Percentiles rank a stretch among this genome's conserved stretches.
phyloP scores from a whole-genome alignment of 495 filamentous ascomycete genomes.

The Penicillium lagena region DNA sequence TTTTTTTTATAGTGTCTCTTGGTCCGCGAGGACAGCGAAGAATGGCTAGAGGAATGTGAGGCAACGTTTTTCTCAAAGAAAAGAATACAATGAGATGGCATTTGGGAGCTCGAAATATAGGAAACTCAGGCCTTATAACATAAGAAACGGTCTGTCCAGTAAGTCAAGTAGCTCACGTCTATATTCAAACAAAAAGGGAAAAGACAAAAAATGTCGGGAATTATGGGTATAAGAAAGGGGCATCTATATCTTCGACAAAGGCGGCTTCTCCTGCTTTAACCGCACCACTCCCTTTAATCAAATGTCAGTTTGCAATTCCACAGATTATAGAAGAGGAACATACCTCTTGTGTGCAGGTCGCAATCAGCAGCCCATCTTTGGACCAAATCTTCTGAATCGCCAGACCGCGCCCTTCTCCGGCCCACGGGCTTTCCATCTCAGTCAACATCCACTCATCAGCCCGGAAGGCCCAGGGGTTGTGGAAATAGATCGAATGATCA shows the following conservation, averaged over 20 bases:
- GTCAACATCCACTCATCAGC: constrained; percentile 93
- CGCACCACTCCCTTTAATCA: constrained; percentile 36
- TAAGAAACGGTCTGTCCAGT: neutral
- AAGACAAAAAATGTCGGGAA: neutral
- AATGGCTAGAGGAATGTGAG: too few relatives aligned
- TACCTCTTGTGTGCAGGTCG: constrained; percentile 48
- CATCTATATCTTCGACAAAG: constrained; percentile 34
- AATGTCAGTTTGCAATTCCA: constrained; percentile 2
- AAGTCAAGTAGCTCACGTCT: constrained; percentile 3
- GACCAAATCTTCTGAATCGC: constrained; percentile 85
- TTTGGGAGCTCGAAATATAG: too few relatives aligned
- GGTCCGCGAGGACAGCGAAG: too few relatives aligned
- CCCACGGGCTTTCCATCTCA: constrained; percentile 94
- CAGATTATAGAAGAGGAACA: constrained; percentile 9
- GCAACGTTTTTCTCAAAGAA: too few relatives aligned
- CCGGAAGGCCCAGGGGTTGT: constrained; percentile 68
- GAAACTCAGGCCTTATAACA: too few relatives aligned
- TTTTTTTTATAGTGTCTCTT: neutral
- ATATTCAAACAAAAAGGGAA: constrained; percentile 3
- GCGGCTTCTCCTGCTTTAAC: constrained; percentile 37
- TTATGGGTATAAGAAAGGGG: constrained; percentile 1
- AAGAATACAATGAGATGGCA: too few relatives aligned
- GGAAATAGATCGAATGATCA: constrained; percentile 94
- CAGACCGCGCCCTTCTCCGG: constrained; percentile 79
- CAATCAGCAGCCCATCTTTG: constrained; percentile 74